These are phyloP conservation scores for Petrea volubilis DNA, from an alignment of 257 asterid genomes.

Conservation along the genomic window DNA sequence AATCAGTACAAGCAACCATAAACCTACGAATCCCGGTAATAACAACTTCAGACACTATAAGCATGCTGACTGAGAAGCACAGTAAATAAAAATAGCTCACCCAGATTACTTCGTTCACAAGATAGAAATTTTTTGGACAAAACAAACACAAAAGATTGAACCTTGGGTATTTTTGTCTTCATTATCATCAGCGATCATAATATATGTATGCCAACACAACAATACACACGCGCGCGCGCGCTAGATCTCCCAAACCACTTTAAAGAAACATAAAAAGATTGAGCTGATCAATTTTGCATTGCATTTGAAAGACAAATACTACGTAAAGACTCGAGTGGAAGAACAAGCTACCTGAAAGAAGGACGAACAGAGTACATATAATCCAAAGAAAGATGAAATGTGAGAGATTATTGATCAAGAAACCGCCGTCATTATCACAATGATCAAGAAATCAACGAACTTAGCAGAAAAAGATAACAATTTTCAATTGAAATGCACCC, in stretches of 20 bases:
- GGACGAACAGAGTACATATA: not conserved
- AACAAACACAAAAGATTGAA: not conserved
- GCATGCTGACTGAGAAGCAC: no score
- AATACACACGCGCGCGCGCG: not conserved
- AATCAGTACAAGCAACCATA: not conserved
- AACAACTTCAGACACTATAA: no score
- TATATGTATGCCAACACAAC: not conserved
- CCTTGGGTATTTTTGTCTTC: not conserved
- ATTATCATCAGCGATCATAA: not conserved
- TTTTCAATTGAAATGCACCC: no score
- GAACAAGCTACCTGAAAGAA: conserved; percentile 27
- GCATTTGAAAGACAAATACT: not conserved
- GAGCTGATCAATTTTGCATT: not conserved
- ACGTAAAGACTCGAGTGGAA: not conserved
- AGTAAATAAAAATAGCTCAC: not conserved
- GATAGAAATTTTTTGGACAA: not conserved
- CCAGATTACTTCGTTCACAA: conserved; percentile 14
- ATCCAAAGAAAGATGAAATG: not conserved
- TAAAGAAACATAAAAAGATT: not conserved
- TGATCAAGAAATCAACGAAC: no score
- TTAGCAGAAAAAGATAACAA: no score
- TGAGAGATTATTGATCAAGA: not conserved
- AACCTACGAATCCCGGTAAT: not conserved
- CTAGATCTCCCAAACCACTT: not conserved
- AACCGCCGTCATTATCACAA: no score